Percentiles rank a stretch among this genome's conserved stretches.
phyloP scores from a whole-genome alignment of 1,284 basidiomycete genomes.

The Peniophora sp. region DNA sequence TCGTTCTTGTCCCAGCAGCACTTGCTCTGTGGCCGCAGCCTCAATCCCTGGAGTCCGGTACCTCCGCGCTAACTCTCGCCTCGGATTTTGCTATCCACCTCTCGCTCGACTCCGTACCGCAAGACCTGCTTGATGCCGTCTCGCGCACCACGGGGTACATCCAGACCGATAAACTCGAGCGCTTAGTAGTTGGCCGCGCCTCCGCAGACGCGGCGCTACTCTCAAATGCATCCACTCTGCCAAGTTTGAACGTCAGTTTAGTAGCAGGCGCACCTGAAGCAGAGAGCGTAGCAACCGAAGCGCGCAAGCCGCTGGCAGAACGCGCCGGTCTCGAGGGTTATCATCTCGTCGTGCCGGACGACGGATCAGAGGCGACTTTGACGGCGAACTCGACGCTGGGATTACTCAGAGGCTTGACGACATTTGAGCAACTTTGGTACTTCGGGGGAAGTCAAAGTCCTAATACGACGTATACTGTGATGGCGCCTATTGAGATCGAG shows the following conservation, averaged over 20 bases:
- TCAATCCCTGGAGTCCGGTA: constrained; percentile 37
- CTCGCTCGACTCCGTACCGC: constrained; percentile 25
- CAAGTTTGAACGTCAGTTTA: constrained; percentile 34
- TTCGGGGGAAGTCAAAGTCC: constrained; percentile 12
- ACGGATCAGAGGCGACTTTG: constrained; percentile 54
- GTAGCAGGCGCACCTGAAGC: neutral
- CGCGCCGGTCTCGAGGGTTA: constrained; percentile 41
- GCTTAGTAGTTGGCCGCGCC: constrained; percentile 44
- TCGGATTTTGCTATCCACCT: constrained; percentile 36
- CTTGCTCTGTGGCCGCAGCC: constrained; percentile 60
- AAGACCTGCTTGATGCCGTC: constrained; percentile 39
- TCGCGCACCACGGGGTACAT: constrained; percentile 29
- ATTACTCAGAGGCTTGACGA: constrained; percentile 73
- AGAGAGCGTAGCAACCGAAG: constrained; percentile 43
- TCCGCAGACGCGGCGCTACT: constrained; percentile 28
- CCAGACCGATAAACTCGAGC: constrained; percentile 33
- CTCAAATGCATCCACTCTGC: constrained; percentile 18
- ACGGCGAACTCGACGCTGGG: constrained; percentile 71
- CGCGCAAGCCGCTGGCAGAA: constrained; percentile 37
- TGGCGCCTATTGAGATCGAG: neutral
- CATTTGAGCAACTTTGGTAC: constrained; percentile 78
- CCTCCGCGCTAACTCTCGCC: constrained; percentile 41
- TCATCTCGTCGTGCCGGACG: constrained; percentile 48
- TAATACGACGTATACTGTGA: constrained; percentile 40
- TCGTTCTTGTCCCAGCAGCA: constrained; percentile 12